Base-by-base conservation (phyloP, 2,329 filamentous ascomycete genomes). In the Niveomyces coronatus region DNA sequence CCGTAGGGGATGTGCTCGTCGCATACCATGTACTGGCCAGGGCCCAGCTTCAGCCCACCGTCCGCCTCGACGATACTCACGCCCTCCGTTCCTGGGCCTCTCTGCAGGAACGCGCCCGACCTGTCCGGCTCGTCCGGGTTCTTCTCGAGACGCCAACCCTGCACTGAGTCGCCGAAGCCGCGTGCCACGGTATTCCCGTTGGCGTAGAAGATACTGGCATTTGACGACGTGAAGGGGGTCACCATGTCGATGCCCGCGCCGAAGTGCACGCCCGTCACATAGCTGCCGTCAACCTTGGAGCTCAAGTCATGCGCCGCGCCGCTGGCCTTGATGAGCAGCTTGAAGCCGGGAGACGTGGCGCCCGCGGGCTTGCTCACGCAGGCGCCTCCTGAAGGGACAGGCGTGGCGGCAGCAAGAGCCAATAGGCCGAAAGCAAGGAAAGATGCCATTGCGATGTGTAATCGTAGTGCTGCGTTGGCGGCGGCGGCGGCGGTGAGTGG, bases 21-120 rank as follows among this genome's bases (percentile, higher is more conserved):
- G 15, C 37, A 39, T 3, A 39, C 31, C 24, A 39, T 35, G 37
- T 34, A 39, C 24, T 39, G 37, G 7, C 31, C 31, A 2, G 37
- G 37, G 2, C 37, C 37, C 2, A 39, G 37, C 31, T 31, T 30
- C 10, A 34, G 18, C 6, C 24, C 24, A 4, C 37, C 37, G 4
- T 11, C 3, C 18, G 29, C 14, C 8, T 15, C 18, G 5, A 29
- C 29, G 3, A 39, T 31, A 14, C 37, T 17, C 10, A 39, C 37
- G 19, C 37, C 37, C 31, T 34, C 31, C 9, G 37, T 39, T 24
- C 37, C 37, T 6, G 31, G 24, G 17, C 37, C 37, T 15, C 29
- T 29, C 37, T 26, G 19, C 14, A 39, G 19, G 3, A 26, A 17
- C 11, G 37, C 20, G 16, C 16, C 15, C 10, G 31, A 17, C 18